Conservation (phyloP, 805 yeast genomes). For the Pichia nakasei region DNA sequence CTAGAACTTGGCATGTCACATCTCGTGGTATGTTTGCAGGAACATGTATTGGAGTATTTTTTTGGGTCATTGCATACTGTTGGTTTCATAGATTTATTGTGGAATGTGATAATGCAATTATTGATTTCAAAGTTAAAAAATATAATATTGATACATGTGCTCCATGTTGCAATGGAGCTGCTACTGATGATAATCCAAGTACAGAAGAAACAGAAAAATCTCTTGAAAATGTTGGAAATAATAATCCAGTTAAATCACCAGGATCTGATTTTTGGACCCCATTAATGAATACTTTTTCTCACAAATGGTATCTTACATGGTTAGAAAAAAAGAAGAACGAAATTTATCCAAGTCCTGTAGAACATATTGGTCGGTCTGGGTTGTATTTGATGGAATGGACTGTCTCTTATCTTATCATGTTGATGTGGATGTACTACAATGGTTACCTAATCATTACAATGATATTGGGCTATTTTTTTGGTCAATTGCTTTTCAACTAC, state of each 20-base stretch:
- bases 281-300: constrained; percentile 18
- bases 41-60: constrained; percentile 62
- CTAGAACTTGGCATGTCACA: constrained; percentile 54
- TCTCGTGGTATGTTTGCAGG: constrained; percentile 60
- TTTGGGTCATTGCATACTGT: constrained; percentile 47
- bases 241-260: constrained; percentile 1
- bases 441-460: constrained; percentile 60
- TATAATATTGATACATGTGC: background rate
- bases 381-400: constrained; percentile 56
- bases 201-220: background rate
- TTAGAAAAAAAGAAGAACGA: constrained; percentile 5
- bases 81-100: constrained; percentile 47
- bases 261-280: constrained; percentile 17
- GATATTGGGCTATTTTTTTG: constrained; percentile 52
- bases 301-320: constrained; percentile 21
- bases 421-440: constrained; percentile 68
- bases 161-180: constrained; percentile 2
- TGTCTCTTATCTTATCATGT: constrained; percentile 55
- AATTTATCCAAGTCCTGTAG: constrained; percentile 34
- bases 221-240: background rate
- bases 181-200: background rate
- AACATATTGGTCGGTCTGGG: constrained; percentile 42
- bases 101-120: constrained; percentile 40
- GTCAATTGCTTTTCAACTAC: constrained; percentile 39
- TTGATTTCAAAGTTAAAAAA: constrained; percentile 12